phyloP scores from a whole-genome alignment of 169 alveolate genomes.

The Hammondia hammondi region DNA sequence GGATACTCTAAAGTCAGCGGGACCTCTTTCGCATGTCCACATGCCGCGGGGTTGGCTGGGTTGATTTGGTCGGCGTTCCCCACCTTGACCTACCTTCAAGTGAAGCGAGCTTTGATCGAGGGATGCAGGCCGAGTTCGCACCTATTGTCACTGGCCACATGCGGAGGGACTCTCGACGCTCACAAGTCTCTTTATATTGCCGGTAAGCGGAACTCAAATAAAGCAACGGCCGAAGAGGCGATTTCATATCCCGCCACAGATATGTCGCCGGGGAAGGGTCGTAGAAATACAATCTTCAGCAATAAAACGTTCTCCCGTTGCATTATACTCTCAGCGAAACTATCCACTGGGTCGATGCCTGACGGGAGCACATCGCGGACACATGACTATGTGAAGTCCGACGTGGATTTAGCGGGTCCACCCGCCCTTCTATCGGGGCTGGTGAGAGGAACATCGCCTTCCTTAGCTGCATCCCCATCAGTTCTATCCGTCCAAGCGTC shows the following conservation, averaged over 20 bases:
- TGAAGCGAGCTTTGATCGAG: constrained; percentile 72
- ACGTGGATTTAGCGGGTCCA: not conserved
- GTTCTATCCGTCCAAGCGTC: not conserved
- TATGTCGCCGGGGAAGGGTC: not conserved
- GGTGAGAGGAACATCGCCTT: not conserved
- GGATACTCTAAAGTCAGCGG: constrained; percentile 73
- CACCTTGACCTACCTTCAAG: constrained; percentile 62
- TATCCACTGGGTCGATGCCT: not conserved
- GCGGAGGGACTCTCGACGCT: constrained; percentile 61
- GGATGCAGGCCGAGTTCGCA: constrained; percentile 66
- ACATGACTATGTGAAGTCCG: not conserved
- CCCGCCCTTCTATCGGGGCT: not conserved
- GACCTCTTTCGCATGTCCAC: constrained; percentile 79
- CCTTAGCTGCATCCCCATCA: not conserved
- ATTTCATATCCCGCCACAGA: not conserved
- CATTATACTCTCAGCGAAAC: not conserved
- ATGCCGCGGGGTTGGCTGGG: constrained; percentile 77
- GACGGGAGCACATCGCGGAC: not conserved
- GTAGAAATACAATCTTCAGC: not conserved
- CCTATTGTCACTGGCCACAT: constrained; percentile 45
- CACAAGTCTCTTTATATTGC: constrained; percentile 51
- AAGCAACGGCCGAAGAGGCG: not conserved
- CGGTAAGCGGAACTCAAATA: constrained; percentile 18
- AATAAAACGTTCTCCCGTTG: not conserved
- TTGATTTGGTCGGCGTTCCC: constrained; percentile 79